A percentile compares a stretch with the other conserved stretches of the same genome.
phyloP scores from a whole-genome alignment of 805 yeast species.

The Candida nitratophila region DNA sequence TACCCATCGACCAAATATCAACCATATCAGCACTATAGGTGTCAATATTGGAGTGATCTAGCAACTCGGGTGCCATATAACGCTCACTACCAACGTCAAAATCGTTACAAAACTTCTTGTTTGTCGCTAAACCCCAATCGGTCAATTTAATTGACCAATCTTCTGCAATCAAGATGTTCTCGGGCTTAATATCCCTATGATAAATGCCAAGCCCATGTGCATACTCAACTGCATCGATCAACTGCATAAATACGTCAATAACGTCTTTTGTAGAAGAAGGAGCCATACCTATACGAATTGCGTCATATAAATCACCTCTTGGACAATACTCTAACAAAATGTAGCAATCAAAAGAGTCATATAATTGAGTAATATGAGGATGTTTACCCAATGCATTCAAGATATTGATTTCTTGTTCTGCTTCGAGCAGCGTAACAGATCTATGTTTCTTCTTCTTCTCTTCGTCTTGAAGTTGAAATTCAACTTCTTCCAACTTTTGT shows the following conservation, averaged over 20 bases:
- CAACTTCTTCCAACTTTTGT: neutral
- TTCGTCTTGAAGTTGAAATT: conserved; percentile 14
- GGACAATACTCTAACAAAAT: conserved; percentile 72
- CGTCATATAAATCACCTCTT: conserved; percentile 82
- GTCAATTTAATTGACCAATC: conserved; percentile 53
- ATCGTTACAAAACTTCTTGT: conserved; percentile 48
- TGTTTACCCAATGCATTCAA: conserved; percentile 53
- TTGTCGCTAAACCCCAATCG: conserved; percentile 56
- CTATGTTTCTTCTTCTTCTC: conserved; percentile 6
- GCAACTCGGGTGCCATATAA: conserved; percentile 92
- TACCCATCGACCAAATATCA: conserved; percentile 87
- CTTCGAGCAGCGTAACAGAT: conserved; percentile 43
- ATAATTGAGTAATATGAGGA: conserved; percentile 38
- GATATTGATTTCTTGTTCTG: conserved; percentile 61
- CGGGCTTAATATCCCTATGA: conserved; percentile 55
- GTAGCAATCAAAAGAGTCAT: conserved; percentile 46
- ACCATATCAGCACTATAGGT: conserved; percentile 73
- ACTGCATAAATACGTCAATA: conserved; percentile 45
- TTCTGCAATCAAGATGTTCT: conserved; percentile 43
- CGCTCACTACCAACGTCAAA: conserved; percentile 87
- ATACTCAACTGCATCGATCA: conserved; percentile 41
- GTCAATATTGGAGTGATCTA: conserved; percentile 47
- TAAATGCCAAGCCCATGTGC: conserved; percentile 43
- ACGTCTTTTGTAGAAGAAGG: conserved; percentile 53
- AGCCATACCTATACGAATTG: conserved; percentile 57